Percentiles rank a stretch among this genome's conserved stretches.
These are phyloP conservation scores for Zea mays DNA, from an alignment of 176 grass and related monocot species.

Conservation along the genomic window Zm-B73-REFERENCE-NAM-5.0 NC_050098.1:137940501-137941000, in stretches of 20 bases:
- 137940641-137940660: slow-evolving; percentile 77
- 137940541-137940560: background rate
- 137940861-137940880: background rate
- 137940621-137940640: slow-evolving; percentile 63
- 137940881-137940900: background rate
- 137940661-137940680: slow-evolving; percentile 18
- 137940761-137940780: slow-evolving; percentile 98
- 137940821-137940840: slow-evolving; percentile 85
- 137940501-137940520: background rate
- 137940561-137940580: slow-evolving; percentile 65
- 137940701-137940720: slow-evolving; percentile 10
- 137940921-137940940: too few species aligned
- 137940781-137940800: slow-evolving; percentile 67
- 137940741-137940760: slow-evolving; percentile 25
- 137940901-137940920: background rate
- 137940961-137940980: background rate
- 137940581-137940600: slow-evolving; percentile 82
- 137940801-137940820: slow-evolving; percentile 75
- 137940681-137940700: background rate
- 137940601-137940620: slow-evolving; percentile 79
- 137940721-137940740: background rate
- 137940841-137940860: slow-evolving; percentile 2
- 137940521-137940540: background rate
- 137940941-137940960: background rate
- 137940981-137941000: slow-evolving; percentile 8